Conservation (phyloP, 1,284 basidiomycete genomes). For the Sutorius eximius region DNA sequence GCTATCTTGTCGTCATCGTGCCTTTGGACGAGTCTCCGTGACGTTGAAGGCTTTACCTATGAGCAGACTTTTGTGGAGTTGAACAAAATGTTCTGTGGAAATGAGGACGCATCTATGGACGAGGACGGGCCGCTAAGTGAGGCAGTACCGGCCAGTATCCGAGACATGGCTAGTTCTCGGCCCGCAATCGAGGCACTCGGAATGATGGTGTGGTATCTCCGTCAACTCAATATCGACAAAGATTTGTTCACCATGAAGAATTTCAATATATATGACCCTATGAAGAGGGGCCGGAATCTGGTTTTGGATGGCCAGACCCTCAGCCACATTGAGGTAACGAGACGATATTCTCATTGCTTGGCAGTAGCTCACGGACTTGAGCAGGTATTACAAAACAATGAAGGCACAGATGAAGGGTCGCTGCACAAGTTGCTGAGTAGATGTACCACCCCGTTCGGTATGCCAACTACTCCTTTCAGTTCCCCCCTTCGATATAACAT, state of each 20-base stretch:
- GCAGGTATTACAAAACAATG: slow-evolving; percentile 85
- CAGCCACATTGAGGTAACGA: slow-evolving; percentile 82
- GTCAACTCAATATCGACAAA: slow-evolving; percentile 90
- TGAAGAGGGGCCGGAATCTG: slow-evolving; percentile 81
- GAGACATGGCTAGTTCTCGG: slow-evolving; percentile 64
- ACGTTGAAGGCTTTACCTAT: slow-evolving; percentile 78
- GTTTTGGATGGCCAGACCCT: slow-evolving; percentile 92
- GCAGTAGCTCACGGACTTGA: slow-evolving; percentile 14
- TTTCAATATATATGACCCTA: slow-evolving; percentile 95
- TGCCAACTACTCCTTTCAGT: slow-evolving; percentile 24
- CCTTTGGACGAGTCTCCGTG: slow-evolving; percentile 84
- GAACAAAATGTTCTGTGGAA: slow-evolving; percentile 62
- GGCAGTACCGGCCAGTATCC: slow-evolving; percentile 73
- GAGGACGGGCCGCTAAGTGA: slow-evolving; percentile 43
- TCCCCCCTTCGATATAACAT: slow-evolving; percentile 15
- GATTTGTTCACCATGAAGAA: slow-evolving; percentile 92
- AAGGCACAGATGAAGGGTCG: slow-evolving; percentile 88
- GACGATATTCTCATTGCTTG: background rate
- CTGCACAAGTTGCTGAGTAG: slow-evolving; percentile 80
- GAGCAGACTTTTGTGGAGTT: slow-evolving; percentile 74
- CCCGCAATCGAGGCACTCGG: slow-evolving; percentile 83
- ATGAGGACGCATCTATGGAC: slow-evolving; percentile 47
- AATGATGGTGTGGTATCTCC: slow-evolving; percentile 90
- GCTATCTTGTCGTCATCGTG: slow-evolving; percentile 75
- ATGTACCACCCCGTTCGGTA: slow-evolving; percentile 88